Conservation (phyloP, 2,329 filamentous ascomycete genomes). For the Fusarium napiforme region DNA sequence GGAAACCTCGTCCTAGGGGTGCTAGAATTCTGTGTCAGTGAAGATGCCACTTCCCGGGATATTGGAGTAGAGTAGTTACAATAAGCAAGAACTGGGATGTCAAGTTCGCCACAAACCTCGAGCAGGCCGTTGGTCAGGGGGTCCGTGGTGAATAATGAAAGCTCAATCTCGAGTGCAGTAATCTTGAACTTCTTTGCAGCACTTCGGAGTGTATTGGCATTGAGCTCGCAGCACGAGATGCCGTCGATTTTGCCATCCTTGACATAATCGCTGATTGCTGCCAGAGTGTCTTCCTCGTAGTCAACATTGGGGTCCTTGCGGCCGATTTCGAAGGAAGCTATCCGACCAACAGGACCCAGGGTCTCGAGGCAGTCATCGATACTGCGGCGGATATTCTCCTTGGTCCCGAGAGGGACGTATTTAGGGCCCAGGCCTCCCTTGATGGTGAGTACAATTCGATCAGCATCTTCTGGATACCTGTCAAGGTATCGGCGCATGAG, state of each 20-base stretch:
- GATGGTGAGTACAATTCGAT: conserved; percentile 68
- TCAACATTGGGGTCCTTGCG: conserved; percentile 65
- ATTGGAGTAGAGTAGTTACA: conserved; percentile 45
- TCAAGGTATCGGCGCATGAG: conserved; percentile 70
- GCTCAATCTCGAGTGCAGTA: conserved; percentile 60
- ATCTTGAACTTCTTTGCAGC: conserved; percentile 56
- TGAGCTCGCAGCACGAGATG: conserved; percentile 59
- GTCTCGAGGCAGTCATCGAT: conserved; percentile 63
- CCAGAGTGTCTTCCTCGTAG: conserved; percentile 56
- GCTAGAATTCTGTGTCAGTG: conserved; percentile 42
- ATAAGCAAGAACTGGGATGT: conserved; percentile 76
- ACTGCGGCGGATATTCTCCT: conserved; percentile 62
- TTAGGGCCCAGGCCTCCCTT: conserved; percentile 63
- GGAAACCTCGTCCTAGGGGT: conserved; percentile 58
- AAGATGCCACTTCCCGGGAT: conserved; percentile 1
- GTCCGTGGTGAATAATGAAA: conserved; percentile 58
- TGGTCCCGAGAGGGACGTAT: conserved; percentile 59
- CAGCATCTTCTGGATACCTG: conserved; percentile 68
- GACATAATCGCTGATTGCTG: conserved; percentile 57
- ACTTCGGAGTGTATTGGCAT: conserved; percentile 57
- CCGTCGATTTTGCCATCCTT: conserved; percentile 60
- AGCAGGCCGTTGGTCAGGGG: conserved; percentile 59
- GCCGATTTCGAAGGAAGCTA: conserved; percentile 69
- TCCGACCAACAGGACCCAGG: conserved; percentile 54
- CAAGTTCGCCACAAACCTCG: conserved; percentile 66